phyloP scores from a whole-genome alignment of 2,329 filamentous ascomycete species.

The Salinomyces thailandicus region DNA sequence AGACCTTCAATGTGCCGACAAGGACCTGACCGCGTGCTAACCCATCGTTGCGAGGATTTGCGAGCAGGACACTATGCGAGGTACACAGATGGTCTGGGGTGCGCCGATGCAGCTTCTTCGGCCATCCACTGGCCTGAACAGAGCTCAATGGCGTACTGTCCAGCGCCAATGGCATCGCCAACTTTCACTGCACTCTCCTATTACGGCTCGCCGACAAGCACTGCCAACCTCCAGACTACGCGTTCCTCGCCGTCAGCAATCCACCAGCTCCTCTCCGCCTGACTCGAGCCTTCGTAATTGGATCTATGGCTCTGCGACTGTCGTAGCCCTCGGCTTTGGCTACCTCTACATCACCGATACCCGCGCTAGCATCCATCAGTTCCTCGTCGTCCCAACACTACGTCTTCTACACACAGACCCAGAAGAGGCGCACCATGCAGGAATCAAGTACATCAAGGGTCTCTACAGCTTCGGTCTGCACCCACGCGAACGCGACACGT shows the following conservation, averaged over 20 bases:
- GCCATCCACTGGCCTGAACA: slow-evolving; percentile 1
- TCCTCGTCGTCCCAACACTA: slow-evolving; percentile 48
- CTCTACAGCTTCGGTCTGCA: slow-evolving; percentile 67
- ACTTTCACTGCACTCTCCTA: neutral
- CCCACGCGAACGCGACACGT: slow-evolving; percentile 66
- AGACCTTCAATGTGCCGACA: no score
- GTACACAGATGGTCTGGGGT: slow-evolving; percentile 12
- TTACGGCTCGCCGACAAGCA: neutral
- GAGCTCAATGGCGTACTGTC: slow-evolving; percentile 3
- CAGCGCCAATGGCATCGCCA: slow-evolving; percentile 4
- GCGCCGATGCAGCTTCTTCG: slow-evolving; percentile 9
- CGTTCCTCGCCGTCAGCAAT: neutral
- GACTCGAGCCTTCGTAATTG: slow-evolving; percentile 1
- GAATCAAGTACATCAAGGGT: slow-evolving; percentile 58
- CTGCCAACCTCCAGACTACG: neutral
- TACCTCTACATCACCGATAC: slow-evolving; percentile 46
- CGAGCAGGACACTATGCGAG: slow-evolving; percentile 17
- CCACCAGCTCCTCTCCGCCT: neutral
- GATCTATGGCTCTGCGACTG: slow-evolving; percentile 12
- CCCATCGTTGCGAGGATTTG: no score
- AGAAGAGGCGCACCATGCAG: slow-evolving; percentile 84
- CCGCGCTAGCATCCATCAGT: slow-evolving; percentile 43
- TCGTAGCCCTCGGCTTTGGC: slow-evolving; percentile 35
- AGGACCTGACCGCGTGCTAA: no score
- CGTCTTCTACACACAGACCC: slow-evolving; percentile 61